These are phyloP conservation scores for Baeospora myosura DNA, from an alignment of 1,284 basidiomycete genomes.

Conservation along the genomic window DNA sequence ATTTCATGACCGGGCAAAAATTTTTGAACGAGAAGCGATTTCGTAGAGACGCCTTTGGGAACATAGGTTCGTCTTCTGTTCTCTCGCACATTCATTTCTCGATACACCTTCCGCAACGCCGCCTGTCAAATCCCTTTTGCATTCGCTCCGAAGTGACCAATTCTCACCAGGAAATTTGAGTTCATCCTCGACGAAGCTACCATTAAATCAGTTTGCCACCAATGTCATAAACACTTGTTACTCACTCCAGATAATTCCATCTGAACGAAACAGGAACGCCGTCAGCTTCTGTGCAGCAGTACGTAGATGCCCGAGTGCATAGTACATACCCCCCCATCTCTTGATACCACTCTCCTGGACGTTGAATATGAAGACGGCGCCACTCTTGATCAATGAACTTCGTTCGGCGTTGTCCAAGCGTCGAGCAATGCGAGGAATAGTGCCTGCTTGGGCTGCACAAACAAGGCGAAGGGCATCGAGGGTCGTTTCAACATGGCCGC, in stretches of 20 bases:
- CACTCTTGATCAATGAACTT: slow-evolving; percentile 65
- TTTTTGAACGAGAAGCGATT: no score
- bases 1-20: no score
- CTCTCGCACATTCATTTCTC: slow-evolving; percentile 61
- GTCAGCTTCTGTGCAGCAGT: slow-evolving; percentile 1
- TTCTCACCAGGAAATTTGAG: slow-evolving; percentile 71
- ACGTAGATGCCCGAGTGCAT: no score
- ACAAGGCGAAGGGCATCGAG: slow-evolving; percentile 73
- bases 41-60: no score
- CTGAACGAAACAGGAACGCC: slow-evolving; percentile 4
- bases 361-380: slow-evolving; percentile 77
- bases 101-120: slow-evolving; percentile 75
- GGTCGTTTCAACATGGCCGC: slow-evolving; percentile 69
- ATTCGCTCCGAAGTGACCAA: not conserved
- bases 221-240: no score
- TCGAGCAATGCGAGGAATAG: slow-evolving; percentile 70
- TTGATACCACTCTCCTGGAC: slow-evolving; percentile 81
- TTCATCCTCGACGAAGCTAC: slow-evolving; percentile 81
- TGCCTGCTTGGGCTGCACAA: slow-evolving; percentile 65
- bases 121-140: no score
- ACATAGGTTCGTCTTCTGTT: slow-evolving; percentile 41
- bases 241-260: no score
- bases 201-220: no score
- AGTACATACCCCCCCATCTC: slow-evolving; percentile 59
- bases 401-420: slow-evolving; percentile 73